These are phyloP conservation scores for Arthroderma uncinatum DNA, from an alignment of 2,329 filamentous ascomycete genomes.

Conservation along the genomic window DNA sequence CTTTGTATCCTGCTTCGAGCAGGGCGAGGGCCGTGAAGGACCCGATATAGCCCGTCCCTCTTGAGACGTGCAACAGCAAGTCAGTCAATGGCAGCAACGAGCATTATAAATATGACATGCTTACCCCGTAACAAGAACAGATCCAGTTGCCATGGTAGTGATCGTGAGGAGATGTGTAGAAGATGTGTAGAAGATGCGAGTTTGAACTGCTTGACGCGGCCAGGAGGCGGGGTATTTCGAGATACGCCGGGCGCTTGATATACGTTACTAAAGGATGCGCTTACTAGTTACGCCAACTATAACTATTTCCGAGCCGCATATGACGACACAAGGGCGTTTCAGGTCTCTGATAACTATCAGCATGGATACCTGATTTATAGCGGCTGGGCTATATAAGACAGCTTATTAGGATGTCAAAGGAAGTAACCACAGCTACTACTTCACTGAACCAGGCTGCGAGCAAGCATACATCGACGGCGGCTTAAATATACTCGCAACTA, in stretches of 20 bases:
- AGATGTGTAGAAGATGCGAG: background rate
- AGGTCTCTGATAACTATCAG: background rate
- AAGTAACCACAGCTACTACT: no score
- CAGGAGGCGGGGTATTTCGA: background rate
- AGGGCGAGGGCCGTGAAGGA: conserved; percentile 91
- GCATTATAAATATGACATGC: conserved; percentile 23
- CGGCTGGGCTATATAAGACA: no score
- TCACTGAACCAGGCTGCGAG: background rate
- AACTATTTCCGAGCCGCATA: background rate
- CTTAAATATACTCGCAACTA: background rate
- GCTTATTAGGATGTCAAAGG: no score
- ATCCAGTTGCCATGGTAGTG: conserved; percentile 61
- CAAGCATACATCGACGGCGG: background rate
- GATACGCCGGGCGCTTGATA: background rate
- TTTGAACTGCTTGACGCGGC: background rate
- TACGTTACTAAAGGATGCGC: background rate
- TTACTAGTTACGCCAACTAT: background rate
- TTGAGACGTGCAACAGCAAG: conserved; percentile 34
- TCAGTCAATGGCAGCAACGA: conserved; percentile 12
- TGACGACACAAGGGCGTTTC: conserved; percentile 1
- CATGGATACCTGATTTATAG: background rate
- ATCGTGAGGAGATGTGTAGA: conserved; percentile 14
- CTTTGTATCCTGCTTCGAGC: conserved; percentile 87
- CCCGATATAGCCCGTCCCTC: conserved; percentile 97
- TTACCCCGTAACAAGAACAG: conserved; percentile 87